Base-by-base conservation (phyloP, 129 eudicot genomes). In the Artemisia tridentata region DNA sequence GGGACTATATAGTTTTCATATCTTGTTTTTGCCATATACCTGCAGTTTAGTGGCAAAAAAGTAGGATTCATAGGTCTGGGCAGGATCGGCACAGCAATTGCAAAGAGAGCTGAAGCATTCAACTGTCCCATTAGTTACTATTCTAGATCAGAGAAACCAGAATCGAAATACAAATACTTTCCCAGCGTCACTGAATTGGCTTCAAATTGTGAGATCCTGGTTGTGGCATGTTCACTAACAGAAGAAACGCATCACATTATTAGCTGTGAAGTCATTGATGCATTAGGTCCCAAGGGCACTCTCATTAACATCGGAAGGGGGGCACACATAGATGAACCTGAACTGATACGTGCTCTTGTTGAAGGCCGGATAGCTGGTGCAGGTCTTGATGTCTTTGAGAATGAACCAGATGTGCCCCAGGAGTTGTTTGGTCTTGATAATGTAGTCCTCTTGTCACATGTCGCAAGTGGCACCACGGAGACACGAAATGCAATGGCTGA, bases 341-440 rank as follows among this genome's bases (percentile, higher is more conserved):
- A 92, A 70, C 72, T 92, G 49, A 83, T 92, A 10, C 68, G 88
- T 41, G 98, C 98, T n/a, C 81, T 92, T 52, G 78, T 75, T 53
- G 95, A 88, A 71, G 88, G 95, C 61, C 86, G 98, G 72, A 21
- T 92, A 58, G 96, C 89, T 2, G 98, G 98, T 19, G 98, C 96
- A 12, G 98, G 98, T 41, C 89, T 92, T 48, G 98, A 92, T 51
- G 96, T 92, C 11, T 88, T 78, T 76, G 95, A 88, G 77, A 63
- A 86, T 3, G 97, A 91, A 55, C 97, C 96, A 2, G 68, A 88
- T 12, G 96, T 88, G 34, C 88, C 92, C 3, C 80, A 91, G 57
- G 72, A 77, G 72, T 45, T 91, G 59, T 83, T 86, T 54, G 82
- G 80, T 15, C 88, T 90, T 18, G 86, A 84, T n/a, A 90, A 84